Base-by-base conservation (phyloP, 2,329 filamentous ascomycete genomes). In the Diplodia corticola region DNA sequence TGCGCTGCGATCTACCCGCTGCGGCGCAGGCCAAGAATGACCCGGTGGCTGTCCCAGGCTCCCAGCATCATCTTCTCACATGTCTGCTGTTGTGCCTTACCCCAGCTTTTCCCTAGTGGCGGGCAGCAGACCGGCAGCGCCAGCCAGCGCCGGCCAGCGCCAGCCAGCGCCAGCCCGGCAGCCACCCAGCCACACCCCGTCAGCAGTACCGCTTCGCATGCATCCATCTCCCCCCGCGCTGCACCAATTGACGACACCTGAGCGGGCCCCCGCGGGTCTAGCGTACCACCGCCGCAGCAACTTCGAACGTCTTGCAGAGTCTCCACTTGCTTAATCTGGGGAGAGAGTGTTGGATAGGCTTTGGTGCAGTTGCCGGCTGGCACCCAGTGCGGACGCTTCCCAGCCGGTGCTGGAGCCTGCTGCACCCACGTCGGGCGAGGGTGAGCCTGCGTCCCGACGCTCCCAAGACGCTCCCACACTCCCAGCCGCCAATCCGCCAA, bases 321-420 rank as follows among this genome's bases (percentile, higher is more conserved):
- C 63, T 65, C 63, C 63, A 65, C 63, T 57, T 65, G 35, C 63
- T 65, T 54, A 65, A 65, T 65, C 63, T 57, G 63, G 63, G 63
- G 63, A 49, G 49, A 49, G n/a, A 44, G 13, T 49, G 40, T 49
- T 61, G 40, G 57, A 61, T 61, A 49, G 57, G 22, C 57, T 61
- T 61, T 61, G 57, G 57, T 61, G 57, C 57, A 49, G 57, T 61
- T 61, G 44, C 57, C 57, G 26, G 57, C 26, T n/a, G 13, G 57
- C 40, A 61, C 40, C 26, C 48, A 28, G 57, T 61, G 57, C 57
- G 57, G 57, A 49, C 10, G 17, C 37, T 33, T 20, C 20, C 33
- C 37, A 22, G 26, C 33, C 30, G 24, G n/a, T n/a, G n/a, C n/a
- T n/a, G 12, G 24, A 55, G 53, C 22, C 7, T n/a, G n/a, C n/a